These are phyloP conservation scores for Naganishia randhawae DNA, from an alignment of 768 basidiomycete genomes.

Conservation along the genomic window DNA sequence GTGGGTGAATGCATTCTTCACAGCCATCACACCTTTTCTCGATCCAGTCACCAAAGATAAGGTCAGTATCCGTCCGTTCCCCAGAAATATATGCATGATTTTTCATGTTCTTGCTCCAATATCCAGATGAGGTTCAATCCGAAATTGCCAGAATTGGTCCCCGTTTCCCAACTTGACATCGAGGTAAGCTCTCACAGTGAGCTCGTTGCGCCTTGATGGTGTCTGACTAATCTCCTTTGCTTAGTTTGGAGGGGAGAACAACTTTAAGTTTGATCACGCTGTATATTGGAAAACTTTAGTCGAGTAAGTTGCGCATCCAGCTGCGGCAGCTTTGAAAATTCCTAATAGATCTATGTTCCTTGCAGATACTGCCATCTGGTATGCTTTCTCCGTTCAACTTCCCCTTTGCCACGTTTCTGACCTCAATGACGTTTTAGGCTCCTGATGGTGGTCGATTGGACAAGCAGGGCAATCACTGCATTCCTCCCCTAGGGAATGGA, in stretches of 20 bases:
- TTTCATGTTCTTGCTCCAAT: not conserved
- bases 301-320: conserved; percentile 56
- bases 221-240: not conserved
- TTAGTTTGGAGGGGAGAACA: conserved; percentile 70
- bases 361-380: conserved; percentile 22
- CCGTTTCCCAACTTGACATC: conserved; percentile 69
- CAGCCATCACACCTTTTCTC: conserved; percentile 74
- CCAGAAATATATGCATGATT: not conserved
- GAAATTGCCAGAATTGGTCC: conserved; percentile 69
- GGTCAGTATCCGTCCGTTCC: conserved; percentile 53
- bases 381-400: not conserved
- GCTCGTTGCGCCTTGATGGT: not conserved
- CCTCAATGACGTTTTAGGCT: conserved; percentile 30
- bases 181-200: conserved; percentile 49
- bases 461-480: conserved; percentile 39
- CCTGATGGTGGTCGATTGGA: conserved; percentile 45
- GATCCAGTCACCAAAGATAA: conserved; percentile 86
- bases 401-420: not conserved
- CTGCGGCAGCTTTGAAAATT: too few relatives aligned
- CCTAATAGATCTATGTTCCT: not conserved
- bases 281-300: conserved; percentile 77
- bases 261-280: conserved; percentile 68
- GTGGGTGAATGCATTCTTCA: conserved; percentile 52
- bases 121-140: conserved; percentile 83
- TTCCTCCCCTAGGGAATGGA: conserved; percentile 46